phyloP scores from a whole-genome alignment of 345 rosid species.

The Streptanthus diversifolius region DNA sequence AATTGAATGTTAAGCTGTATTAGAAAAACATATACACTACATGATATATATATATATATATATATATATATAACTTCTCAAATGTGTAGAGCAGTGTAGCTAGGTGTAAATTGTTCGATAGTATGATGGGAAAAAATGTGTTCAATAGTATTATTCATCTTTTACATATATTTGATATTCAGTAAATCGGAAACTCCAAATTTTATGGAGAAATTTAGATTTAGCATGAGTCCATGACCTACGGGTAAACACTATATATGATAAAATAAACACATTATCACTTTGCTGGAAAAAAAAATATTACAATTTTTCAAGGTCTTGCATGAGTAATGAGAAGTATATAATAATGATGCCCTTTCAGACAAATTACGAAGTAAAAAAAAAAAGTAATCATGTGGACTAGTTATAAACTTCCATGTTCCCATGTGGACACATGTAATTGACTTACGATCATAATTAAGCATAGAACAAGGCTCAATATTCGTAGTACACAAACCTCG shows the following conservation, averaged over 20 bases:
- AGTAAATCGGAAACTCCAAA: neutral
- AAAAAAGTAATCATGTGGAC: conserved; percentile 1
- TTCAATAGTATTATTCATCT: neutral
- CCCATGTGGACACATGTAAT: conserved; percentile 29
- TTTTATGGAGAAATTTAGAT: neutral
- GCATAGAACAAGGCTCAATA: neutral
- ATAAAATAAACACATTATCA: neutral
- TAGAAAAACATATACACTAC: neutral
- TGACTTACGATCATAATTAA: conserved; percentile 10
- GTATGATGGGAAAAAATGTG: neutral
- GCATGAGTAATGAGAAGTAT: neutral
- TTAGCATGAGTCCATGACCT: neutral
- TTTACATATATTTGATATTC: neutral
- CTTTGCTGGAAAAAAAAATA: neutral
- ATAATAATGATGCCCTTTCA: neutral
- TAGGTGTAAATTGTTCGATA: neutral
- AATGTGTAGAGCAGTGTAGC: neutral
- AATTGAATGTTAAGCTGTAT: neutral
- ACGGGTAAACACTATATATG: neutral
- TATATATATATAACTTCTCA: neutral
- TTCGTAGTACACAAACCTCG: neutral
- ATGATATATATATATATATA: no score
- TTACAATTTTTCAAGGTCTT: neutral
- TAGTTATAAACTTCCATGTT: conserved; percentile 16
- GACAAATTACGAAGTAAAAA: neutral